Evolutionary conservation across 768 basidiomycete species (phyloP), one percentile per base, ranked within the genome.

Genomic region (Termitomyces titanicus): DNA sequence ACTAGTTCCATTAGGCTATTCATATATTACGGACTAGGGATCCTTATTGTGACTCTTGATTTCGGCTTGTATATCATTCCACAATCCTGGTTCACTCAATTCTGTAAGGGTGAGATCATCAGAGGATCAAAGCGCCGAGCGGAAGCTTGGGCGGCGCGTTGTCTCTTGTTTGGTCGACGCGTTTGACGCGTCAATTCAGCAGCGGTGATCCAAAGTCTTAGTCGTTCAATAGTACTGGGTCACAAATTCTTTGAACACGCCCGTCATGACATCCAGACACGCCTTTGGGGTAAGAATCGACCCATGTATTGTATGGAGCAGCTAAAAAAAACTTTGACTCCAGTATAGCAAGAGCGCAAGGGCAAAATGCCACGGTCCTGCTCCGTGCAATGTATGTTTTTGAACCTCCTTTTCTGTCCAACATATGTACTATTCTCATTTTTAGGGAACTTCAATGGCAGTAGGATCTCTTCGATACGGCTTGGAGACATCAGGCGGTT

Each of bases 321-420:
- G 29, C 13, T 18, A 3, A 31, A 40, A 37, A 31, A 53, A 33
- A 31, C 29, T 6, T 25, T 42, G 37, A 33, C 37, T 54, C 12
- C 60, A 91, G 89, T 92, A 91, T 58, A 86, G 83, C 70, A 88
- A 81, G 71, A 88, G 83, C 57, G 74, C 79, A 2, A 77, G 82
- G 48, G 85, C 86, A 1, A 84, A 82, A 57, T 92, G 89, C 64
- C 82, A 84, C 68, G 86, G 84, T 0, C 77, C 81, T 4, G 61
- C 73, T 3, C 81, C 83, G 3, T 91, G 88, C 68, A 77, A 76
- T 20, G 79, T 76, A 55, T 18, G 54, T 45, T 24, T 48, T 20
- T 47, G 53, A 31, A 10, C 31, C 22, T n/a, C n/a, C 22, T 38
- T 51, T 50, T 45, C 2, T 24, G 40, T 34, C 12, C 27, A 17